Evolutionary conservation across 805 yeast genomes (phyloP).

Genomic region (Tetrapisispora phaffii): DNA sequence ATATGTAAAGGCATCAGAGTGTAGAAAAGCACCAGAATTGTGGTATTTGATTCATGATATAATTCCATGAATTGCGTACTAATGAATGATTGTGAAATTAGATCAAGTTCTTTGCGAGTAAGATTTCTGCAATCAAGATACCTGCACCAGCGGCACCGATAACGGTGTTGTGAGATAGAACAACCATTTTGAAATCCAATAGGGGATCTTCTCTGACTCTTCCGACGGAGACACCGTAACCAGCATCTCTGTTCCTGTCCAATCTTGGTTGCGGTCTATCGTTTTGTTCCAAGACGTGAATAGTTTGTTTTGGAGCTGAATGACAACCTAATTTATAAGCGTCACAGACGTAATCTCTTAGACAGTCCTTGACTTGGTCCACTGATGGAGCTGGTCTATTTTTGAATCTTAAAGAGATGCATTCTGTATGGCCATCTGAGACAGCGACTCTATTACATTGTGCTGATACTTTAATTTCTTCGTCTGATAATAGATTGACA

Average conservation of each 20-base stretch:
- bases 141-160: conserved; percentile 99
- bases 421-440: conserved; percentile 95
- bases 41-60: too few relatives aligned
- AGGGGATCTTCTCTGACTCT: conserved; percentile 89
- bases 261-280: conserved; percentile 97
- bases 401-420: conserved; percentile 77
- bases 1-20: too few relatives aligned
- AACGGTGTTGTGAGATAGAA: conserved; percentile 92
- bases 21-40: too few relatives aligned
- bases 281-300: conserved; percentile 80
- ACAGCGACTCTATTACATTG: conserved; percentile 97
- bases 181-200: conserved; percentile 91
- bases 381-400: conserved; percentile 76
- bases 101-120: conserved; percentile 65
- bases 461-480: conserved; percentile 79
- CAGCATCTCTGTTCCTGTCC: conserved; percentile 90
- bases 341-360: conserved; percentile 72
- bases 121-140: conserved; percentile 84
- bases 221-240: conserved; percentile 92
- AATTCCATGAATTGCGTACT: too few relatives aligned
- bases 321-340: conserved; percentile 71
- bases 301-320: conserved; percentile 88
- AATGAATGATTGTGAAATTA: too few relatives aligned
- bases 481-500: conserved; percentile 49
- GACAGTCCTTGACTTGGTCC: conserved; percentile 62